Conservation (phyloP, 345 rosid species). For the Laguncularia racemosa region DNA sequence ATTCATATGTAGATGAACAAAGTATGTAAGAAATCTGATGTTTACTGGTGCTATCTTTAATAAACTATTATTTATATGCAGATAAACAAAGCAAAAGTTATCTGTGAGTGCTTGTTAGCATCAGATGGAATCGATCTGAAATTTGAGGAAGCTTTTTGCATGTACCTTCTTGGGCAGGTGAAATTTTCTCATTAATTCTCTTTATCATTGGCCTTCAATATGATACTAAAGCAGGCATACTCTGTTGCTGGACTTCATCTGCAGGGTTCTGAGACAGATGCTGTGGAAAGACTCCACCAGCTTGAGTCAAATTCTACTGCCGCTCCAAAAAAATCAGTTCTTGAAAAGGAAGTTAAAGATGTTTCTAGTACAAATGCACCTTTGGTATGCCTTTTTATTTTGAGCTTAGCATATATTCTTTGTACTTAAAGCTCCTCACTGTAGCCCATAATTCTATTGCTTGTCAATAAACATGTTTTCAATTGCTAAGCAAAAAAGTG, state of each 20-base stretch:
- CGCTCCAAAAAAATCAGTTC: constrained; percentile 36
- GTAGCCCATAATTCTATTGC: not conserved
- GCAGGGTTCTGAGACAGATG: constrained; percentile 73
- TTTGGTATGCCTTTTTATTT: constrained; percentile 37
- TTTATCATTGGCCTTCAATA: not conserved
- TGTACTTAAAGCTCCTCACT: not conserved
- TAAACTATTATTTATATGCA: constrained; percentile 26
- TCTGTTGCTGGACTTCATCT: constrained; percentile 15
- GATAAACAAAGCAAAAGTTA: constrained; percentile 68
- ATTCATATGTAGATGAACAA: not conserved
- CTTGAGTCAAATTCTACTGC: constrained; percentile 55
- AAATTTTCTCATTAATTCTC: not conserved
- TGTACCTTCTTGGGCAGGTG: constrained; percentile 89
- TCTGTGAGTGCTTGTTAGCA: constrained; percentile 75
- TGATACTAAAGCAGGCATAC: not conserved
- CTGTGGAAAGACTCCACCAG: constrained; percentile 58
- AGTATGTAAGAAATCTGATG: not conserved
- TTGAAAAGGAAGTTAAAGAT: constrained; percentile 45
- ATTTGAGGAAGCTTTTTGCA: constrained; percentile 81
- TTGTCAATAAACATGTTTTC: too few relatives aligned
- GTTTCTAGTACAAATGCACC: constrained; percentile 35
- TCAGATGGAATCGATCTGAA: constrained; percentile 84
- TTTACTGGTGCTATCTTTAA: constrained; percentile 8
- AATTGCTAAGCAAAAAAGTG: too few relatives aligned
- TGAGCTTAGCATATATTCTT: not conserved